Base-by-base conservation (phyloP, 2,329 filamentous ascomycete genomes). In the Trichoderma sp. region DNA sequence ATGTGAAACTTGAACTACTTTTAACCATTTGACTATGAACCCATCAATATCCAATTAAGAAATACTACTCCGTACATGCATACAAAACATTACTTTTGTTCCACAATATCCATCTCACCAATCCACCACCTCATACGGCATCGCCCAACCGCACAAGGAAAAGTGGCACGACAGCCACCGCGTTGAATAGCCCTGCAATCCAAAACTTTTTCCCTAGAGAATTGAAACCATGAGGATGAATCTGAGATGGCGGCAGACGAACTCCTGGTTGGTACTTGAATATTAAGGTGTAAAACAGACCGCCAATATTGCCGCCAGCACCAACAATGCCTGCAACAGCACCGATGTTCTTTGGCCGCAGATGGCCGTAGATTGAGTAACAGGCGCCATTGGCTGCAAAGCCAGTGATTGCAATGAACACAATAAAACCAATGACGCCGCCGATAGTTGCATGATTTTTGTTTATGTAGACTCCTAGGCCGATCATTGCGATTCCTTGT, bases 371-470 rank as follows among this genome's bases (percentile, higher is more conserved):
- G 6, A 97, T 86, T 0, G 93, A 89, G 81, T 96, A 97, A 82
- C 93, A 96, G 53, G 93, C 90, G 0, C 95, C 95, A 79, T 97
- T 97, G 56, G 90, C 91, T 2, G 92, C 93, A 80, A 97, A 93
- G 57, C 94, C 82, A 83, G 97, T 97, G 79, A 97, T 86, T 1
- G 92, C 93, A 83, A 94, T 87, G 11, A 93, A 87, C 1, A 91
- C 90, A 9, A 97, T 84, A 6, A 97, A 88, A 1, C 92, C 93
- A 71, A 96, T 90, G 86, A 97, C 91, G 3, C 88, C 89, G 7
- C 86, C 82, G 15, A 81, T 76, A 28, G 86, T 78, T 30, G 90
- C 86, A 0, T 92, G 87, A 79, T 96, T 83, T 77, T 89, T 84
- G 2, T 85, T 83, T 15, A 67, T 58, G n/a, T 67, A 67, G 21